Evolutionary conservation across 2,329 filamentous ascomycete genomes (phyloP), one percentile per base, ranked within the genome.

Genomic region (Cercospora brassicicola): DNA sequence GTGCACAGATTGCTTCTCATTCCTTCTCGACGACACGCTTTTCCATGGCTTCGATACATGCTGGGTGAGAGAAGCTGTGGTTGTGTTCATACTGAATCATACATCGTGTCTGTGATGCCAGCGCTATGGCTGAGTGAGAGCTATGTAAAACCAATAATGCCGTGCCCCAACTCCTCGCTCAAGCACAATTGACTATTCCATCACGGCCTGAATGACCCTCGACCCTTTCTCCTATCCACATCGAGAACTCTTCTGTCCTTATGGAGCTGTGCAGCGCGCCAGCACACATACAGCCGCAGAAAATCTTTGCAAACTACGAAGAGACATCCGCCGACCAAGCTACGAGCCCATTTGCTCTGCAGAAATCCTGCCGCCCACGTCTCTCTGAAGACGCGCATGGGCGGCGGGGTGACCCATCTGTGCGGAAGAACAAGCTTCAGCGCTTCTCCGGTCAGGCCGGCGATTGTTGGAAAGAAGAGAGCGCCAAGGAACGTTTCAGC

Each of bases 341-440:
- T 97, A 65, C 95, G 86, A 0, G 93, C 95, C 93, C 95, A 98
- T 67, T 90, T 88, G 73, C 91, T 88, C 76, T 95, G 91, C 33
- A 99, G 79, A 28, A 98, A 83, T 9, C 73, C 55, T 33, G 55
- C 55, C 30, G 55, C 55, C 55, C 55, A 59, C 15, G 55, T 20
- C 55, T 33, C n/a, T 59, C 30, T 59, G 36, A 45, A 10, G 2
- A 45, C 4, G 18, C 5, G 55, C 28, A 62, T 26, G 1, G 77
- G 71, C 18, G 83, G 79, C 8, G 81, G 79, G 0, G 82, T 81
- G 9, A 90, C 88, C 89, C 91, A 93, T 3, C 87, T 81, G 39
- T 82, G 82, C 0, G 94, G 94, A 0, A 97, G 82, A 0, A 86
- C 79, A 10, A 87, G 78, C 13, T 90, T 88, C 36, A 98, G 83